Evolutionary conservation across 2,329 filamentous ascomycete genomes (phyloP).

Genomic region (Penicillium glabrum): DNA sequence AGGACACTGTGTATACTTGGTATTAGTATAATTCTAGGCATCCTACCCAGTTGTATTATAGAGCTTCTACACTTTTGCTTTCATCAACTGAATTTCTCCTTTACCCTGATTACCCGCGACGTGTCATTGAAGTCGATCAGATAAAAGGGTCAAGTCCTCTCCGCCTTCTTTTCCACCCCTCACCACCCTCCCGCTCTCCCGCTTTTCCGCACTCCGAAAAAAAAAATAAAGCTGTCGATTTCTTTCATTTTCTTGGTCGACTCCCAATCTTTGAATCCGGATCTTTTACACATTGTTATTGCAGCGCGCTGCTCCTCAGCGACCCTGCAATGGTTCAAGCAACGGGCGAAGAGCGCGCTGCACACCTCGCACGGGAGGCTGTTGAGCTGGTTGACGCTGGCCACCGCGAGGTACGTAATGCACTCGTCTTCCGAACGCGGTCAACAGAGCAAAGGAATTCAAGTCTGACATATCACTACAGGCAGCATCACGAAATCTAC

Average conservation of each 20-base stretch:
- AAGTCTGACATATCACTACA: slow-evolving; percentile 15
- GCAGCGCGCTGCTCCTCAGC: slow-evolving; percentile 16
- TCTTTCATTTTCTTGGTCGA: neutral
- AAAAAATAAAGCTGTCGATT: slow-evolving; percentile 9
- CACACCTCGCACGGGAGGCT: slow-evolving; percentile 47
- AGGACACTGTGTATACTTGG: neutral
- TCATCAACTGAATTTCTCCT: neutral
- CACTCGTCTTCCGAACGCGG: neutral
- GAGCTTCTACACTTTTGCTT: neutral
- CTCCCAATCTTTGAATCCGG: neutral
- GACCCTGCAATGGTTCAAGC: slow-evolving; percentile 43
- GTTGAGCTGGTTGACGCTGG: slow-evolving; percentile 48
- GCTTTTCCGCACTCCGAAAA: slow-evolving; percentile 5
- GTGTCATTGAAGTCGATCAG: slow-evolving; percentile 10
- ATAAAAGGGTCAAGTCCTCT: slow-evolving; percentile 13
- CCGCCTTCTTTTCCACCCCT: slow-evolving; percentile 6
- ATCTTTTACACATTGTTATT: neutral
- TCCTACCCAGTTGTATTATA: neutral
- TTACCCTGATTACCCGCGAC: slow-evolving; percentile 8
- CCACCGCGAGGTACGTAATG: slow-evolving; percentile 43
- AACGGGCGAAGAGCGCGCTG: slow-evolving; percentile 47
- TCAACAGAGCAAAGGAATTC: neutral
- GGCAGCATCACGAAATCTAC: slow-evolving; percentile 49
- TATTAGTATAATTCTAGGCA: neutral
- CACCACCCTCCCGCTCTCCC: slow-evolving; percentile 13